Evolutionary conservation across 768 basidiomycete genomes (phyloP).

Genomic region (Russula earlei): DNA sequence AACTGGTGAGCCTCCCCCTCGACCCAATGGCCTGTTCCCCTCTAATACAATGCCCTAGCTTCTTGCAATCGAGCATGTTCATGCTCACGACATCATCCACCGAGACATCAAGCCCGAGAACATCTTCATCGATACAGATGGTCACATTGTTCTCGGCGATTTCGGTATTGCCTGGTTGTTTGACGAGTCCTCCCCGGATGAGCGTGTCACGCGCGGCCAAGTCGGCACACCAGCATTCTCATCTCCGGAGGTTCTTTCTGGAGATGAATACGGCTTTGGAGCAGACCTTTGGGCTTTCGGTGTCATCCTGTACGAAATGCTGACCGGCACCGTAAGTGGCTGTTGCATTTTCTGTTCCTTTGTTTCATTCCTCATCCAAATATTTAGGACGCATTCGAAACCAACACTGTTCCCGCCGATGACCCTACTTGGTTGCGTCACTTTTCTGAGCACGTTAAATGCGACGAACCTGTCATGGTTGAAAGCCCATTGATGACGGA

Average conservation of each 20-base stretch:
- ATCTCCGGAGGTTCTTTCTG: conserved; percentile 12
- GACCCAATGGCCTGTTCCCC: neutral
- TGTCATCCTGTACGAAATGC: conserved; percentile 14
- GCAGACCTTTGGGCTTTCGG: conserved; percentile 18
- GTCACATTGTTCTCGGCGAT: conserved; percentile 85
- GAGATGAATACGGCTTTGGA: conserved; percentile 9
- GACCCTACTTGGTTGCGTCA: conserved; percentile 7
- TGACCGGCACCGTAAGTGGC: conserved; percentile 7
- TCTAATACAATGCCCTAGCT: neutral
- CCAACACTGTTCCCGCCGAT: neutral
- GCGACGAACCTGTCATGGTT: neutral
- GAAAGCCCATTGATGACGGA: conserved; percentile 1
- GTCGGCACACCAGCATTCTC: conserved; percentile 15
- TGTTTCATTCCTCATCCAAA: neutral
- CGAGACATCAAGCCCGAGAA: conserved; percentile 99
- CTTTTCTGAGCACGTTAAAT: neutral
- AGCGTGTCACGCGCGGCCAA: neutral
- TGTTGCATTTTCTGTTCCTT: neutral
- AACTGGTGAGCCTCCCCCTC: conserved; percentile 7
- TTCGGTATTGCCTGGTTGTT: conserved; percentile 97
- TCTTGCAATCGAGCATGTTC: conserved; percentile 39
- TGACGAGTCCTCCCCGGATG: conserved; percentile 46
- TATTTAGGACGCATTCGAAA: conserved; percentile 6
- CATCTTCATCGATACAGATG: conserved; percentile 79
- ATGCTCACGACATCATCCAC: conserved; percentile 95